phyloP scores from a whole-genome alignment of 257 asterid species.

The Nicotiana paniculata region DNA sequence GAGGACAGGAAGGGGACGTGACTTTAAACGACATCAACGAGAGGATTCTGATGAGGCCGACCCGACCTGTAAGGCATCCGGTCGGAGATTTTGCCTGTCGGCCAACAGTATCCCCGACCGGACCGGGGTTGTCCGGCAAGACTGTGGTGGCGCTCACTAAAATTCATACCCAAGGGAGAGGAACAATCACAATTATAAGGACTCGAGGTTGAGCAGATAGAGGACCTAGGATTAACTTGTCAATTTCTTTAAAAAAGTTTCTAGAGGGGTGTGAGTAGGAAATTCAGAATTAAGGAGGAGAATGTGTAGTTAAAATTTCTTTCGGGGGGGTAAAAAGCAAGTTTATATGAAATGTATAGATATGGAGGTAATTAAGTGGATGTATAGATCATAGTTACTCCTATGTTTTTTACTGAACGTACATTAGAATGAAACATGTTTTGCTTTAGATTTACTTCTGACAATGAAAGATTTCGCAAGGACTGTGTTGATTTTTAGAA shows the following conservation, averaged over 20 bases:
- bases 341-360: neutral
- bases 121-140: conserved; percentile 89
- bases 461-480: neutral
- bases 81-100: conserved; percentile 91
- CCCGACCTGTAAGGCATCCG: conserved; percentile 77
- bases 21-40: conserved; percentile 78
- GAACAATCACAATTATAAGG: conserved; percentile 78
- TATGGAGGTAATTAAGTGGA: neutral
- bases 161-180: conserved; percentile 87
- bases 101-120: conserved; percentile 51
- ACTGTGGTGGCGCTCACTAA: conserved; percentile 79
- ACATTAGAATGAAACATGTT: neutral
- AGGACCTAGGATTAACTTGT: neutral
- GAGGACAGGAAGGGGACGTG: conserved; percentile 64
- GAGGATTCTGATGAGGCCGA: conserved; percentile 85
- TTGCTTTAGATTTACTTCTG: neutral
- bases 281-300: neutral
- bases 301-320: neutral
- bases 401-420: neutral
- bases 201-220: conserved; percentile 42
- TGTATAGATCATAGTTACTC: neutral
- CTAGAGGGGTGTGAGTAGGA: neutral
- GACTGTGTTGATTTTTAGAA: neutral
- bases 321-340: neutral
- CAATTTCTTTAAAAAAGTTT: neutral